Conservation (phyloP, 176 grass and related monocot genomes). For the Oryza meridionalis region DNA sequence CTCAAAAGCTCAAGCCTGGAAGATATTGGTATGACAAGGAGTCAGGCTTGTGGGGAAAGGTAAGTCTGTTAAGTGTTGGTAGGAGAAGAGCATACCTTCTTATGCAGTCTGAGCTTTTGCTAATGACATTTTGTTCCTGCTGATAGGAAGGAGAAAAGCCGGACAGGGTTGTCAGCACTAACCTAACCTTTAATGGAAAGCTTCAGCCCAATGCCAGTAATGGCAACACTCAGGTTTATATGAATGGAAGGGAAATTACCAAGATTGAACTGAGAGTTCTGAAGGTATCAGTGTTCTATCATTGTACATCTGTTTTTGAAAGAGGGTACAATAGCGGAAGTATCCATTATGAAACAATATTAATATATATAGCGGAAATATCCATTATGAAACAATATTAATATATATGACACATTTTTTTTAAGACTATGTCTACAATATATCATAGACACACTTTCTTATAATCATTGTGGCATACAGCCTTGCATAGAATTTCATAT, state of each 20-base stretch:
- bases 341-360: background rate
- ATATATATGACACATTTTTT: background rate
- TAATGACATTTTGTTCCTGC: conserved; percentile 19
- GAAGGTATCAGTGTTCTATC: conserved; percentile 47
- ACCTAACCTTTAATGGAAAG: conserved; percentile 85
- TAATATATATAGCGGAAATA: background rate
- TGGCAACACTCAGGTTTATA: conserved; percentile 83
- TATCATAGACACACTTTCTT: background rate
- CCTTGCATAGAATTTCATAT: background rate
- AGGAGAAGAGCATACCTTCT: background rate
- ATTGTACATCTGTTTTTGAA: conserved; percentile 5
- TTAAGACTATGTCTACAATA: background rate
- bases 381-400: background rate
- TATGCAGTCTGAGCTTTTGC: background rate
- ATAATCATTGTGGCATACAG: background rate
- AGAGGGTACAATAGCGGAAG: background rate
- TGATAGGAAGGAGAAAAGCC: conserved; percentile 84
- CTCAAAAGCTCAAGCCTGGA: conserved; percentile 88
- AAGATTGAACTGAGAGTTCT: conserved; percentile 75
- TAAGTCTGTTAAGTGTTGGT: conserved; percentile 20
- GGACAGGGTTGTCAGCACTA: conserved; percentile 69
- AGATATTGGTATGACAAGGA: conserved; percentile 99
- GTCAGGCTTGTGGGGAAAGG: conserved; percentile 94
- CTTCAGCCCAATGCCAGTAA: conserved; percentile 80
- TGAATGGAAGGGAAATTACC: conserved; percentile 94